Evolutionary conservation across 176 grass and related monocot genomes (phyloP), one percentile per base, ranked within the genome.

Genomic region (Avena atlantica): DNA sequence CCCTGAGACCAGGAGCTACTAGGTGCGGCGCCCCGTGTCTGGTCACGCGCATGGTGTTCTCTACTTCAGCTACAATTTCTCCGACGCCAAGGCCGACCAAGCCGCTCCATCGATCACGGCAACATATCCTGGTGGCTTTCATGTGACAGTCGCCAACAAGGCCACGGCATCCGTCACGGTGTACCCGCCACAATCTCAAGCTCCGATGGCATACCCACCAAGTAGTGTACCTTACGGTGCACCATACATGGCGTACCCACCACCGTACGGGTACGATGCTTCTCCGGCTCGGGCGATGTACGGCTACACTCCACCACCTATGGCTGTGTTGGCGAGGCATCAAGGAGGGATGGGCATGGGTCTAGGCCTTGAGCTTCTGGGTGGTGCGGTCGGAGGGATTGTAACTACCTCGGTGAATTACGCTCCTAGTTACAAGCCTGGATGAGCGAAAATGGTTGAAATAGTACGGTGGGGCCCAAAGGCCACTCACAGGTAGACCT

Each of bases 31-130:
- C 2, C 93, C 86, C 0, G 0, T 45, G 21, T 92, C 91, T 12
- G 93, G 91, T 11, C 91, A 89, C 67, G 53, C 88, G 17, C 88
- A 91, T 24, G 96, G 96, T 63, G 84, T 89, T 21, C 81, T 94
- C 42, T 92, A 91, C 84, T 81, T 95, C 65, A 91, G 84, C 58
- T 98, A 93, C 70, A 90, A 76, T 83, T 71, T 98, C 71, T 44
- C 87, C 17, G 85, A 86, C 56, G 31, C 81, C 50, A 44, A 47
- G 20, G 56, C 67, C 24, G 59, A 67, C 50, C 36, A 23, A 4
- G 23, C 77, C 12, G 44, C 67, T 9, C 48, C 57, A 7, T 13
- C 77, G 9, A 17, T 67, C n/a, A 8, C 70, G 6, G 5, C 9
- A 25, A 70, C 44, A 36, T 74, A 83, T 79, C 49, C 52, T 74